These are phyloP conservation scores for Aspergillus sp. DNA, from an alignment of 2,329 filamentous ascomycete species.

Conservation along the genomic window DNA sequence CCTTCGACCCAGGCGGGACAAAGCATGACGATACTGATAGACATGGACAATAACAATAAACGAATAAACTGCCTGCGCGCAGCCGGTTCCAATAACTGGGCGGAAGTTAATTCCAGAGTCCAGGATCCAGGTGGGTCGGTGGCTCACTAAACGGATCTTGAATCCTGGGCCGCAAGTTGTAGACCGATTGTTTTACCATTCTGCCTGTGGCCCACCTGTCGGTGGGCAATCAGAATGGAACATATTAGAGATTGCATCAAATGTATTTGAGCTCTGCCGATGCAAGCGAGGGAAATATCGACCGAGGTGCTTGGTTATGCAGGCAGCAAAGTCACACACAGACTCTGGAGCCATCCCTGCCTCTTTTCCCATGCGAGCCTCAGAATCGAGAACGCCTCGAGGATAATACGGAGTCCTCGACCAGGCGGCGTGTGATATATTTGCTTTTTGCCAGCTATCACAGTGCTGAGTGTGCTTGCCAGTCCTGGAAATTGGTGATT, in stretches of 20 bases:
- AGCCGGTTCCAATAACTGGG: neutral
- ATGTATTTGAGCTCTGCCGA: constrained; percentile 2
- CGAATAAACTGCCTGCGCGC: neutral
- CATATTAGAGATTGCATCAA: neutral
- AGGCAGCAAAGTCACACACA: neutral
- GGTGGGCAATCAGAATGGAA: neutral
- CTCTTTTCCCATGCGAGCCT: neutral
- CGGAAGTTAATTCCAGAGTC: neutral
- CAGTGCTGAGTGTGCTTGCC: no score
- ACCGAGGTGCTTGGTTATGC: neutral
- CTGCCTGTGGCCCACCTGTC: neutral
- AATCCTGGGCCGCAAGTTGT: neutral
- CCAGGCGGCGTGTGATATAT: neutral
- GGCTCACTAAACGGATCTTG: neutral
- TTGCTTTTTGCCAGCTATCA: neutral
- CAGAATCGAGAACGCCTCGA: neutral
- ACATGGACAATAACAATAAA: no score
- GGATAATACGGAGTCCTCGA: neutral
- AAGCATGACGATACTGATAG: neutral
- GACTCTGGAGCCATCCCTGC: neutral
- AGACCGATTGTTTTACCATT: constrained; percentile 2
- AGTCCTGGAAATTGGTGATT: neutral
- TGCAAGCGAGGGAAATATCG: constrained; percentile 7
- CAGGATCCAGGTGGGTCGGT: constrained; percentile 1
- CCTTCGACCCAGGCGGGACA: neutral